Conservation (phyloP, 768 basidiomycete species). For the Tylopilus felleus region DNA sequence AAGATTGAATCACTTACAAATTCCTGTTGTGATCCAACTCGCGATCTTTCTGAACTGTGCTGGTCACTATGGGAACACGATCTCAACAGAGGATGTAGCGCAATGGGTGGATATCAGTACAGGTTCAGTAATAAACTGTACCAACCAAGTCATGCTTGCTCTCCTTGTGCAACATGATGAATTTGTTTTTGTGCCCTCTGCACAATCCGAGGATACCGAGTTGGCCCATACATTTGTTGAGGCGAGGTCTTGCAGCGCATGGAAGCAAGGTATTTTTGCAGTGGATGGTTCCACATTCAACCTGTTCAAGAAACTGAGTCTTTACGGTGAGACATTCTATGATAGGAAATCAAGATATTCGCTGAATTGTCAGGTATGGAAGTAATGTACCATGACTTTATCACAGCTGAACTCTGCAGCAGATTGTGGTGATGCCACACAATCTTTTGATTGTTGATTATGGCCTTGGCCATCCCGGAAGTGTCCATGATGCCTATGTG, state of each 20-base stretch:
- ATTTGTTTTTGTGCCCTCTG: neutral
- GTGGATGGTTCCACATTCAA: neutral
- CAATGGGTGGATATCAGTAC: neutral
- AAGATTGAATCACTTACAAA: neutral
- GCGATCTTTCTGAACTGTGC: neutral
- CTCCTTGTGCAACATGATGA: neutral
- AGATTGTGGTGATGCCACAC: constrained; percentile 2
- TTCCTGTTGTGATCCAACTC: neutral
- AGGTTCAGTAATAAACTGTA: neutral
- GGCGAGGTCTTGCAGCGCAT: neutral
- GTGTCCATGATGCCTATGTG: constrained; percentile 6
- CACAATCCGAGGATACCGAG: neutral
- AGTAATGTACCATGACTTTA: too few relatives aligned
- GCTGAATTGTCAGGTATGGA: neutral
- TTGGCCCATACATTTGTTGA: neutral
- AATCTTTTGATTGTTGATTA: constrained; percentile 8
- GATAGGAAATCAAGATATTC: constrained; percentile 3
- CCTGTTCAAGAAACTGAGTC: neutral
- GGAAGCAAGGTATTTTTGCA: neutral
- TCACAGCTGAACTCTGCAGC: too few relatives aligned
- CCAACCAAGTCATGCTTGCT: rapidly evolving
- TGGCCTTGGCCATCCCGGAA: constrained; percentile 4
- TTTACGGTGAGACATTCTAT: constrained; percentile 1
- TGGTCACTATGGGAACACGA: neutral
- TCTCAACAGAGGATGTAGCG: neutral